These are phyloP conservation scores for Parasarocladium wereldwijsianum DNA, from an alignment of 2,329 filamentous ascomycete genomes.

Conservation along the genomic window DNA sequence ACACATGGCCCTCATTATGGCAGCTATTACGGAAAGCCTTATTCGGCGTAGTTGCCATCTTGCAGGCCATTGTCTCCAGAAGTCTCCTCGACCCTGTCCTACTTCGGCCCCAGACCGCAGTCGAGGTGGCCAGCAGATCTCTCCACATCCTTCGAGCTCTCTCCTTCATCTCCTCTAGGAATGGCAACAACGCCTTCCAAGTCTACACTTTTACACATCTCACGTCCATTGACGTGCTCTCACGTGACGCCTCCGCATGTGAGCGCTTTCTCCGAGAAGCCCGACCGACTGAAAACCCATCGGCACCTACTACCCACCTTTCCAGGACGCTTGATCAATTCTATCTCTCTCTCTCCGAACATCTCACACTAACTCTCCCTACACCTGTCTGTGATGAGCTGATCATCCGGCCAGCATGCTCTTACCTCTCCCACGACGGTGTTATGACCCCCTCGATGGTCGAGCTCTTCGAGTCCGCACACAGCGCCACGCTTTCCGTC, in stretches of 20 bases:
- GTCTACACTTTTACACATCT: constrained; percentile 76
- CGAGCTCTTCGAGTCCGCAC: constrained; percentile 72
- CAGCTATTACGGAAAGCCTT: constrained; percentile 59
- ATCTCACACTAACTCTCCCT: constrained; percentile 58
- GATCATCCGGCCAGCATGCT: constrained; percentile 57
- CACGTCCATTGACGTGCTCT: constrained; percentile 66
- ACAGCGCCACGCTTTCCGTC: constrained; percentile 67
- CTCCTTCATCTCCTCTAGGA: constrained; percentile 66
- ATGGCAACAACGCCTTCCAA: constrained; percentile 61
- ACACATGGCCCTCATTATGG: constrained; percentile 60
- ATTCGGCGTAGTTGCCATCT: constrained; percentile 58
- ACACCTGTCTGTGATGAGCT: constrained; percentile 55
- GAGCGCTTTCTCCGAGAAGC: constrained; percentile 54
- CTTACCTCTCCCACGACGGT: constrained; percentile 46
- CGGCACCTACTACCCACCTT: constrained; percentile 21
- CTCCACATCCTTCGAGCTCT: constrained; percentile 63
- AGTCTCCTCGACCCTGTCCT: constrained; percentile 35
- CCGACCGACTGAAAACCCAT: constrained; percentile 24
- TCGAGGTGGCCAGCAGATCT: constrained; percentile 53
- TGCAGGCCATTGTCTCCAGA: constrained; percentile 61
- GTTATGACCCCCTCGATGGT: constrained; percentile 30
- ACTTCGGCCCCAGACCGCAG: constrained; percentile 31
- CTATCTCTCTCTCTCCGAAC: constrained; percentile 76
- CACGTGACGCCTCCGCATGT: constrained; percentile 51
- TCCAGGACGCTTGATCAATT: constrained; percentile 69